phyloP scores from a whole-genome alignment of 176 grass and related monocot species.

The Aegilops bicornis region DNA sequence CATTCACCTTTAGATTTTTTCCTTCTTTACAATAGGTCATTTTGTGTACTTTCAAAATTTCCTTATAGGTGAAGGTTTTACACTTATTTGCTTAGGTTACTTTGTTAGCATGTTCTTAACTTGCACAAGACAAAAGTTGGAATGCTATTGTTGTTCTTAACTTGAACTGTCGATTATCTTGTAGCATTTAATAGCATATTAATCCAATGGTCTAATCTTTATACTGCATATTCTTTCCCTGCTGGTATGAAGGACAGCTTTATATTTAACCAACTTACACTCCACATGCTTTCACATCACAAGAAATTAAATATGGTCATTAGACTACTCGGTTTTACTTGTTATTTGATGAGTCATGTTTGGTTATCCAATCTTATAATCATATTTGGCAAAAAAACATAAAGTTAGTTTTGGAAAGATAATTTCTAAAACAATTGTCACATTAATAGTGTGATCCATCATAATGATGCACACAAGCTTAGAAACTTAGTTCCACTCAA shows the following conservation, averaged over 20 bases:
- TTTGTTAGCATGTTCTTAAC: too few species aligned
- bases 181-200: not conserved
- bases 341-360: too few species aligned
- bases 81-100: not conserved
- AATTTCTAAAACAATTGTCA: too few species aligned
- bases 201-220: not conserved
- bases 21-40: not conserved
- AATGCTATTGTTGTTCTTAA: not conserved
- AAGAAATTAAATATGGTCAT: slow-evolving; percentile 94
- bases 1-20: not conserved
- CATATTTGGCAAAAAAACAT: too few species aligned
- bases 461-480: too few species aligned
- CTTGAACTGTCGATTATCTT: not conserved
- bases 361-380: too few species aligned
- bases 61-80: not conserved
- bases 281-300: slow-evolving; percentile 51
- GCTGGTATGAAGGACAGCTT: slow-evolving; percentile 80
- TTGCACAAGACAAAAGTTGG: too few species aligned
- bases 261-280: too few species aligned
- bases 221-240: not conserved
- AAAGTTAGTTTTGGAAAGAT: too few species aligned
- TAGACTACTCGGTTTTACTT: too few species aligned
- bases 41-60: not conserved
- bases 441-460: too few species aligned
- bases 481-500: too few species aligned